Evolutionary conservation across 176 grass and related monocot species (phyloP).

Genomic region (Avena eriantha): DNA sequence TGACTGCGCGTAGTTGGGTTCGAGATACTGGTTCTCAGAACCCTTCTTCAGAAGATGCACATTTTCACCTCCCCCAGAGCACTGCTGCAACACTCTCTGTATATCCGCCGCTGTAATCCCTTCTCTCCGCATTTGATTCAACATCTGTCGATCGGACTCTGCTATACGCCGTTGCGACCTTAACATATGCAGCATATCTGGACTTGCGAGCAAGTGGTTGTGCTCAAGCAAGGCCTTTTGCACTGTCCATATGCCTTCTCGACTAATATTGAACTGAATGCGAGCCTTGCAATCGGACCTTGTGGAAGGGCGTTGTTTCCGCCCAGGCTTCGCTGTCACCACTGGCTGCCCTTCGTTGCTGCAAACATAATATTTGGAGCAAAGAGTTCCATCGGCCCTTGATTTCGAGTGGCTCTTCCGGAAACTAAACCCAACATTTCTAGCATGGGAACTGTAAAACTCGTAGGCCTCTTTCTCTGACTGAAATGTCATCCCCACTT

Average conservation of each 20-base stretch:
- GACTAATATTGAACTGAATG: slow-evolving; percentile 13
- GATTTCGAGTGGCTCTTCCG: neutral
- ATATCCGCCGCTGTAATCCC: slow-evolving; percentile 21
- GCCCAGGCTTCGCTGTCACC: neutral
- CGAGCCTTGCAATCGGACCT: slow-evolving; percentile 14
- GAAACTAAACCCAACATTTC: slow-evolving; percentile 40
- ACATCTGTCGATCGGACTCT: neutral
- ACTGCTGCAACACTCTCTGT: neutral
- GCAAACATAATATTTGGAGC: slow-evolving; percentile 31
- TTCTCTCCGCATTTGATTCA: slow-evolving; percentile 13
- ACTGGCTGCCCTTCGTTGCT: slow-evolving; percentile 32
- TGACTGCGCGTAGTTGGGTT: slow-evolving; percentile 30
- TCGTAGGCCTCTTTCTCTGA: slow-evolving; percentile 26
- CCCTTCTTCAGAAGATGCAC: neutral
- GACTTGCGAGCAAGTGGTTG: slow-evolving; percentile 13
- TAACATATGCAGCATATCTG: neutral
- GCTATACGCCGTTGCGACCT: neutral
- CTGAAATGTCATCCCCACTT: slow-evolving; percentile 21
- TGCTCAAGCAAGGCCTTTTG: slow-evolving; percentile 25
- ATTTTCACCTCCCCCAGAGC: slow-evolving; percentile 11
- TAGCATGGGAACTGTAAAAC: slow-evolving; percentile 22
- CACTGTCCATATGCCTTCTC: slow-evolving; percentile 35
- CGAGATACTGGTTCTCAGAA: slow-evolving; percentile 17
- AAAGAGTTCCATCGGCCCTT: slow-evolving; percentile 16
- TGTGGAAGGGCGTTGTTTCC: neutral